Percentiles rank a stretch among this genome's conserved stretches.
These are phyloP conservation scores for Pelargonium citronellum DNA, from an alignment of 441 rosid genomes.

Conservation along the genomic window DNA sequence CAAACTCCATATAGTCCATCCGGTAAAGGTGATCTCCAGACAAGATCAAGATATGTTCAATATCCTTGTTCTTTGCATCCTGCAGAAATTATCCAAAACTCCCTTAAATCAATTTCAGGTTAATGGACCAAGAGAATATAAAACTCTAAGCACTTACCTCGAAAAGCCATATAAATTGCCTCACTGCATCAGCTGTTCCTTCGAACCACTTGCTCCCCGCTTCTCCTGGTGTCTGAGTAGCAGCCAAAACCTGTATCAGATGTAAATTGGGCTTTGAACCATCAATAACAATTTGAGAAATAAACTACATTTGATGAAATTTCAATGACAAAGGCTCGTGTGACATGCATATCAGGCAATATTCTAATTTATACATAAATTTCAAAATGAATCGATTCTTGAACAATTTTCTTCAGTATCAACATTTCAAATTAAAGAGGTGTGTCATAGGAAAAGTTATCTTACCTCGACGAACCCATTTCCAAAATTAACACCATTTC, in stretches of 20 bases:
- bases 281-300: not conserved
- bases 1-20: slow-evolving; percentile 80
- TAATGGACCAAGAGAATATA: not conserved
- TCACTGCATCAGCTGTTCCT: slow-evolving; percentile 98
- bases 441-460: not conserved
- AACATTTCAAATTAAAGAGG: not conserved
- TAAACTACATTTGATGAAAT: not conserved
- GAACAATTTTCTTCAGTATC: too few species aligned
- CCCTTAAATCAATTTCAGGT: not conserved
- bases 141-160: slow-evolving; percentile 44
- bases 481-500: slow-evolving; percentile 46
- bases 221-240: slow-evolving; percentile 95
- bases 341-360: too few species aligned
- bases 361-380: too few species aligned
- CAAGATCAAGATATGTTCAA: slow-evolving; percentile 71
- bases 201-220: slow-evolving; percentile 83
- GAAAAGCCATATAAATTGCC: slow-evolving; percentile 91
- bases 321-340: not conserved
- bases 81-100: slow-evolving; percentile 21
- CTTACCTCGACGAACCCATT: slow-evolving; percentile 94
- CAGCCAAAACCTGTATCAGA: slow-evolving; percentile 67
- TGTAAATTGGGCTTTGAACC: too few species aligned
- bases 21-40: slow-evolving; percentile 95
- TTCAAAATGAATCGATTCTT: too few species aligned
- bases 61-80: slow-evolving; percentile 81